Evolutionary conservation across 257 asterid genomes (phyloP).

Genomic region (Solanum tarapatanum): DNA sequence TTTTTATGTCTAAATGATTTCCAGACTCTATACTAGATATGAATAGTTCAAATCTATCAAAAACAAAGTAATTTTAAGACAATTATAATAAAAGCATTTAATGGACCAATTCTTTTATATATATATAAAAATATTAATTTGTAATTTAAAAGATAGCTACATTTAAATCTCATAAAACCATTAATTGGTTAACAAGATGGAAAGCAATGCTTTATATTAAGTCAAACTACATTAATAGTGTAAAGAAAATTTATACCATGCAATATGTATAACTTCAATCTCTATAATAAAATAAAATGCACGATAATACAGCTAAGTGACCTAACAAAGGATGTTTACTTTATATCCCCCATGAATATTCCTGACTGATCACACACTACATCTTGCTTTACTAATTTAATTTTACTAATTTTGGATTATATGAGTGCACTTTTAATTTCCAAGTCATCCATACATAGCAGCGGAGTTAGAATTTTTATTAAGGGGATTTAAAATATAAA

Average conservation of each 20-base stretch:
- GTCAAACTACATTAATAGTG: neutral
- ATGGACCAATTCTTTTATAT: no score
- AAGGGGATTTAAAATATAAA: neutral
- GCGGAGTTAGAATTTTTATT: neutral
- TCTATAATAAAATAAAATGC: neutral
- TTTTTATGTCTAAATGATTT: neutral
- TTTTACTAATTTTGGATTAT: neutral
- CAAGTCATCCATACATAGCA: accelerated
- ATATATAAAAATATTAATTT: no score
- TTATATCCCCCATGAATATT: neutral
- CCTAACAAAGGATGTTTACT: neutral
- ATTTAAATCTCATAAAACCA: neutral
- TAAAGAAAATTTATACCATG: neutral
- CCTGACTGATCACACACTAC: neutral
- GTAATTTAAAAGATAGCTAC: neutral
- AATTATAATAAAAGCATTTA: no score
- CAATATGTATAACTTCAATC: neutral
- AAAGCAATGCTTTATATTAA: neutral
- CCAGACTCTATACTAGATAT: neutral
- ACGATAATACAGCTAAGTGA: neutral
- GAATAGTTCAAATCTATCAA: neutral
- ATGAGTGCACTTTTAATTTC: neutral
- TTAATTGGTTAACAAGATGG: neutral
- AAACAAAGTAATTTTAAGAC: no score
- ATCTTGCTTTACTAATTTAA: neutral